Base-by-base conservation (phyloP, 768 basidiomycete species). In the Pulveroboletus sp. region DNA sequence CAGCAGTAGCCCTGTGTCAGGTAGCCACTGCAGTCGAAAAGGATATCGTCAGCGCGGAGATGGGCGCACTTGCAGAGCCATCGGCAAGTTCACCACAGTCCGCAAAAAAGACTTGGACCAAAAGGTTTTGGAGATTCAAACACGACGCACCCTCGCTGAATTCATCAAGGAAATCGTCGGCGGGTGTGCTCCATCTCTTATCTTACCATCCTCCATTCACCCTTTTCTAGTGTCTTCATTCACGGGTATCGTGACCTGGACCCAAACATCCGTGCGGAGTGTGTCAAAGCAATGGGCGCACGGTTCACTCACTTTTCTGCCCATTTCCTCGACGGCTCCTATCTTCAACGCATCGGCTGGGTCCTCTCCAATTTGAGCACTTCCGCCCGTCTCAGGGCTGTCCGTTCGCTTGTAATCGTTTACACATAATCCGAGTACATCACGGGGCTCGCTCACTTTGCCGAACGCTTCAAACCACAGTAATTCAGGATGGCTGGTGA, bases 201-300 rank as follows among this genome's bases (percentile, higher is more conserved):
- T 34, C n/a, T 11, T 19, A 6, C 6, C 33, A 39, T 27, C 23
- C 5, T 45, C 14, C 34, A 16, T 17, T 40, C 25, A 49, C 42
- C 7, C 23, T 50, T 14, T 36, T 41, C 36, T 61, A 95, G 95
- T 19, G 90, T 97, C 12, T 98, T 98, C 63, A 87, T 99, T 4
- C 91, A 97, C 67, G 88, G 97, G 14, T 97, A 94, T 66, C 90
- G 95, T 35, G 97, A 99, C 62, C 75, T 89, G 34, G 95, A 99
- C 60, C 81, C 85, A 1, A 79, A 80, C 46, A 98, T 99, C 59
- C 90, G 97, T 5, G 80, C 92, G 0, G 97, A 98, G 62, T 98
- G 97, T 60, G 84, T 95, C 43, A 84, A 79, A 21, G 81, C 94
- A 8, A 81, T 99, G 56, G 94, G 94, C 0, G 69, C 79, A 5